Evolutionary conservation across 352 stramenopile species (phyloP).

Genomic region (Discostella stelligera): DNA sequence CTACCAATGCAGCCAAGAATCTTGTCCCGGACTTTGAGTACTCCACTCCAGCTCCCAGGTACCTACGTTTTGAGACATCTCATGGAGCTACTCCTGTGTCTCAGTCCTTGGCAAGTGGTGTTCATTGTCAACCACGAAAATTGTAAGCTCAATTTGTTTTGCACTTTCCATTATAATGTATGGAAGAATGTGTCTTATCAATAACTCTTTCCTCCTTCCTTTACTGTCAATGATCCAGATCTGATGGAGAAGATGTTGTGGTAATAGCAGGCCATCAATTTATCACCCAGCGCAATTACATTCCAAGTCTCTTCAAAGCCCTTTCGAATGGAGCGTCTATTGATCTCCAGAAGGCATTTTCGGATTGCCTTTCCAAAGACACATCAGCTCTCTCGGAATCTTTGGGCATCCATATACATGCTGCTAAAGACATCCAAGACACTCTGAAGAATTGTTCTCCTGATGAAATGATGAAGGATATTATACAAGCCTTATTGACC

Average conservation of each 20-base stretch:
- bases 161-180: too few species aligned
- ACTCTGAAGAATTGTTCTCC: background rate
- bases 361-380: background rate
- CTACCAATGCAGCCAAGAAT: too few species aligned
- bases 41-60: too few species aligned
- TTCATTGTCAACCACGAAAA: too few species aligned
- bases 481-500: background rate
- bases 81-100: too few species aligned
- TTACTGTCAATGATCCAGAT: background rate
- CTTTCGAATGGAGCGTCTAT: background rate
- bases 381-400: background rate
- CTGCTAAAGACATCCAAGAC: background rate
- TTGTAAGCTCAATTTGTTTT: too few species aligned
- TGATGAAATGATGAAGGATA: background rate
- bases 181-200: background rate
- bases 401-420: background rate
- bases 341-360: background rate
- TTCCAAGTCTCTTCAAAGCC: background rate
- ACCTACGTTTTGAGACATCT: too few species aligned
- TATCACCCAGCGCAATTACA: background rate
- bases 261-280: background rate
- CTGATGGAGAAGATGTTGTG: background rate
- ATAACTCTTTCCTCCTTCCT: background rate
- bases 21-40: too few species aligned
- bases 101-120: too few species aligned